Evolutionary conservation across 1,284 basidiomycete genomes (phyloP).

Genomic region (Marasmius tenuissimus): DNA sequence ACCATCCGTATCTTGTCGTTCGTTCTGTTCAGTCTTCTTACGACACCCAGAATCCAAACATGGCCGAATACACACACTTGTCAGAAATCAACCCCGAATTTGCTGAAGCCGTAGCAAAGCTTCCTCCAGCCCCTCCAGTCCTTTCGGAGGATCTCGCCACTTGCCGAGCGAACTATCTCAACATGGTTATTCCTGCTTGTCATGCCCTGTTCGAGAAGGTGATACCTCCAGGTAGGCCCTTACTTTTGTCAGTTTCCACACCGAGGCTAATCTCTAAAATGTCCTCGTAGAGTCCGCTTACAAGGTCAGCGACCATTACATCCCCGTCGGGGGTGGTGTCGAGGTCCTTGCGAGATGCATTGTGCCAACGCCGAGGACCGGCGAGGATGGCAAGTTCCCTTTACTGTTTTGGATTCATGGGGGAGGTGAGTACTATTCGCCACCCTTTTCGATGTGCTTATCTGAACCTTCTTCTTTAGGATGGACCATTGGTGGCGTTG

Average conservation of each 20-base stretch:
- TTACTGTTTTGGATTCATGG: slow-evolving; percentile 17
- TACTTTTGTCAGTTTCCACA: not conserved
- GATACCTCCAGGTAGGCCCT: slow-evolving; percentile 10
- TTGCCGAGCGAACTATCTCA: slow-evolving; percentile 1
- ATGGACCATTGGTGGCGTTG: slow-evolving; percentile 10
- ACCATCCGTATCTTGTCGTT: no score
- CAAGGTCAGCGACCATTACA: slow-evolving; percentile 7
- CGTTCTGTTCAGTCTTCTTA: no score
- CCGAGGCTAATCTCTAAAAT: not conserved
- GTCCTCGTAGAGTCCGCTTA: slow-evolving; percentile 9
- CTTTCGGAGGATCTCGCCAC: not conserved
- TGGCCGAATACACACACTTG: slow-evolving; percentile 16
- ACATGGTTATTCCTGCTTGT: not conserved
- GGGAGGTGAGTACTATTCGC: slow-evolving; percentile 5
- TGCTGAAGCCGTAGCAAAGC: slow-evolving; percentile 3
- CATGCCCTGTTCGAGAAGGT: not conserved
- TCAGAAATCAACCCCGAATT: slow-evolving; percentile 17
- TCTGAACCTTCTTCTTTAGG: not conserved
- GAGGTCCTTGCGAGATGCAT: slow-evolving; percentile 10
- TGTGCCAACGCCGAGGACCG: slow-evolving; percentile 2
- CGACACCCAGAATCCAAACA: not conserved
- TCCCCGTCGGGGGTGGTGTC: slow-evolving; percentile 9
- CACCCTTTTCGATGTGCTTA: not conserved
- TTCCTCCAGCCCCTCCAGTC: not conserved
- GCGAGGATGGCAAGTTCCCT: slow-evolving; percentile 8